phyloP scores from a whole-genome alignment of 2,329 filamentous ascomycete species.

The Metarhizium guizhouense region DNA sequence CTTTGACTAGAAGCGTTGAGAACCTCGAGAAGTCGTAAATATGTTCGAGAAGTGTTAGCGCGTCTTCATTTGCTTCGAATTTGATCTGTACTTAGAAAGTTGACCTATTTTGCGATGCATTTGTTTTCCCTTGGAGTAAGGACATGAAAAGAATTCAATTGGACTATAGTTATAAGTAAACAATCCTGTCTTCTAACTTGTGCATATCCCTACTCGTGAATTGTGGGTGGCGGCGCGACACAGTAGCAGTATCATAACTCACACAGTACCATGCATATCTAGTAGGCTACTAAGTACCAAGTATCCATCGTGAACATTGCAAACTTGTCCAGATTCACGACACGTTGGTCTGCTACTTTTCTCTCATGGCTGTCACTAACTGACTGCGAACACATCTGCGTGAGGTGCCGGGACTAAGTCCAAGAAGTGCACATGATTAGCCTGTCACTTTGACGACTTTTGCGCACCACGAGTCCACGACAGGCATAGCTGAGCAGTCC shows the following conservation, averaged over 20 bases:
- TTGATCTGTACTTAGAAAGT: background rate
- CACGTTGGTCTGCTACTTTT: background rate
- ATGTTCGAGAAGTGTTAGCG: background rate
- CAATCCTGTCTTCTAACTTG: too few relatives aligned
- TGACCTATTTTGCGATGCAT: too few relatives aligned
- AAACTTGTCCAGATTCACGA: background rate
- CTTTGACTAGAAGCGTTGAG: conserved; percentile 27
- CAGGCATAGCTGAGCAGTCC: background rate
- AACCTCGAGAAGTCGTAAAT: too few relatives aligned
- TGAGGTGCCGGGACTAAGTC: background rate
- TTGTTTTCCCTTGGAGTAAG: too few relatives aligned
- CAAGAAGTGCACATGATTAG: background rate
- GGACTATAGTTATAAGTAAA: too few relatives aligned
- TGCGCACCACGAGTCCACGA: background rate
- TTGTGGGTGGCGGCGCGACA: too few relatives aligned
- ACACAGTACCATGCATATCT: too few relatives aligned
- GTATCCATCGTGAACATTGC: background rate
- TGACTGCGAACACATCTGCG: background rate
- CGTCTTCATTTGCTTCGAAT: background rate
- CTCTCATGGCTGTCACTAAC: background rate
- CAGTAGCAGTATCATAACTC: too few relatives aligned
- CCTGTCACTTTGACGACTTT: background rate
- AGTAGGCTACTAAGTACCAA: too few relatives aligned
- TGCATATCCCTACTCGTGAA: too few relatives aligned
- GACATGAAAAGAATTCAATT: too few relatives aligned